Conservation (phyloP, 371 early-diverging fungal species). For the Paraphysoderma sedebokerense region DNA sequence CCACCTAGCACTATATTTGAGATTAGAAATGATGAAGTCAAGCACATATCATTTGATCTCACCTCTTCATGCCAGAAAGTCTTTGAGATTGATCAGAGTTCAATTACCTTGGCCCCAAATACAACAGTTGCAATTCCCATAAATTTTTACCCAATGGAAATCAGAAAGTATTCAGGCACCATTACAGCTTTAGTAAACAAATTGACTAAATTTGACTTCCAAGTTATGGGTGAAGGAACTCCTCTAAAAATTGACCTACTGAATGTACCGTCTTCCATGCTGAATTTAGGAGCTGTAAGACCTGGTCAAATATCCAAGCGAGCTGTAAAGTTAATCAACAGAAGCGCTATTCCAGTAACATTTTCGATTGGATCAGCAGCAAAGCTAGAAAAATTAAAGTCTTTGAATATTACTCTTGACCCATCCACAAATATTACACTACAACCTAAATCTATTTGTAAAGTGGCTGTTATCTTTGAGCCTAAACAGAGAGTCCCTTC, state of each 20-base stretch:
- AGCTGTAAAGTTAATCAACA: conserved; percentile 20
- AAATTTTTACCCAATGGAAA: too few relatives aligned
- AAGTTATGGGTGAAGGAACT: conserved; percentile 20
- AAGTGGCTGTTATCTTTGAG: conserved; percentile 19
- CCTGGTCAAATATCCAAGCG: conserved; percentile 15
- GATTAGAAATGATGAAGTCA: too few relatives aligned
- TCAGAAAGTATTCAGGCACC: too few relatives aligned
- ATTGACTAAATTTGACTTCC: too few relatives aligned
- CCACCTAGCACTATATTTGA: conserved; percentile 21
- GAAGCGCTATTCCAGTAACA: conserved; percentile 17
- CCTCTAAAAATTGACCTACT: conserved; percentile 17
- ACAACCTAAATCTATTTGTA: conserved; percentile 16
- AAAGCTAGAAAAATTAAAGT: conserved; percentile 11
- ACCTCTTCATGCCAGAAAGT: too few relatives aligned
- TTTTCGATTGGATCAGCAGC: conserved; percentile 18
- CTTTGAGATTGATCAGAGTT: too few relatives aligned
- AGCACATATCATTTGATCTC: too few relatives aligned
- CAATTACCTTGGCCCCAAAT: too few relatives aligned
- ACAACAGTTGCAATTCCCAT: too few relatives aligned
- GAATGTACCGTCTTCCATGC: conserved; percentile 9
- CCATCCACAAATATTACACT: conserved; percentile 7
- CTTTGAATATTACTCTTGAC: too few relatives aligned
- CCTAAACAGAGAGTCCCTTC: conserved; percentile 21
- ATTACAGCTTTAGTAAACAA: too few relatives aligned
- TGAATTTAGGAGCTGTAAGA: conserved; percentile 27